A percentile compares a stretch with the other conserved stretches of the same genome.
Conservation (phyloP, 345 rosid genomes). For the Sisymbrium altissimum region DNA sequence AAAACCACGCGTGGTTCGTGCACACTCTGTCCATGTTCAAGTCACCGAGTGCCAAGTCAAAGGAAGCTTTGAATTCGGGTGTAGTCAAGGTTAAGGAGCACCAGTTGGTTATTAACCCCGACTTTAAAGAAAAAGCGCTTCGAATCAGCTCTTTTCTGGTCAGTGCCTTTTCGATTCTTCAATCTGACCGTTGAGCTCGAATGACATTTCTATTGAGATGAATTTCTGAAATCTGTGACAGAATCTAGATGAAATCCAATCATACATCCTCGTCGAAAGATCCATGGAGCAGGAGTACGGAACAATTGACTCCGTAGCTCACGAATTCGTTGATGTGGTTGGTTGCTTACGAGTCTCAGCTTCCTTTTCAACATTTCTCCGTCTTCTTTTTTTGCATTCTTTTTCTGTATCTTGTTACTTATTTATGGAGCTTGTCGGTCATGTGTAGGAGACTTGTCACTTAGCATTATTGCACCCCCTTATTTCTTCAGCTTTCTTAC, state of each 20-base stretch:
- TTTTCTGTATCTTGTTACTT: no score
- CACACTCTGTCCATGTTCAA: constrained; percentile 19
- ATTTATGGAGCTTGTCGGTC: no score
- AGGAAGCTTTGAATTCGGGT: constrained; percentile 65
- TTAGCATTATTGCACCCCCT: no score
- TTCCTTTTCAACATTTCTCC: background rate
- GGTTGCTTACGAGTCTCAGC: constrained; percentile 24
- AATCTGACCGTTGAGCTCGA: background rate
- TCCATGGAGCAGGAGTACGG: constrained; percentile 35
- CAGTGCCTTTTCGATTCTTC: constrained; percentile 15
- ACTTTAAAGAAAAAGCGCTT: constrained; percentile 64
- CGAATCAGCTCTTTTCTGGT: constrained; percentile 67
- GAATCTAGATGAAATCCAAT: constrained; percentile 87
- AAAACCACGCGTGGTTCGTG: background rate
- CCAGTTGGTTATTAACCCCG: constrained; percentile 51
- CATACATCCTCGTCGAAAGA: constrained; percentile 81
- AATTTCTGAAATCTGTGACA: constrained; percentile 36
- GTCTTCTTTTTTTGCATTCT: background rate
- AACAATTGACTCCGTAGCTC: constrained; percentile 43
- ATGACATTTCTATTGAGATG: no score
- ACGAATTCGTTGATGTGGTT: constrained; percentile 62
- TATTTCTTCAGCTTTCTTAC: no score
- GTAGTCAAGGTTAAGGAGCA: constrained; percentile 55
- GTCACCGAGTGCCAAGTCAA: constrained; percentile 61
- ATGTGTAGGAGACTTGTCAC: no score